Evolutionary conservation across 345 rosid genomes (phyloP).

Genomic region (Syzygium jambos): DNA sequence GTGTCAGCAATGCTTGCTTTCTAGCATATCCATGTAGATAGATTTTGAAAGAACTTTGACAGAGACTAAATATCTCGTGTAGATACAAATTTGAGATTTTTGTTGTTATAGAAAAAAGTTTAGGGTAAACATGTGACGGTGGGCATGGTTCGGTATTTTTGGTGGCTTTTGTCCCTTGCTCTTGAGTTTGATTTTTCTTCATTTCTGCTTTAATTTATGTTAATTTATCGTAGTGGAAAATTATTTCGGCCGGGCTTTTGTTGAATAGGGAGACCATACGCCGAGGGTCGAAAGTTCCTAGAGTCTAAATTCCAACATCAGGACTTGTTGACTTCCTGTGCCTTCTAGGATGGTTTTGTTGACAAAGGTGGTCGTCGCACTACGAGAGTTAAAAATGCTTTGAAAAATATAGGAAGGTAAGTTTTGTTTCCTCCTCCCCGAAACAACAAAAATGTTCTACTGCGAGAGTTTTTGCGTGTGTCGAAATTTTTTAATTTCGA

Average conservation of each 20-base stretch:
- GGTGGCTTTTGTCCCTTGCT: too few relatives aligned
- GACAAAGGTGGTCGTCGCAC: neutral
- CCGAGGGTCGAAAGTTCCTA: neutral
- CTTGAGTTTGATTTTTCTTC: neutral
- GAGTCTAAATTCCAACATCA: neutral
- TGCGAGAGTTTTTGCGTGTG: neutral
- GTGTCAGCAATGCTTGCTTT: too few relatives aligned
- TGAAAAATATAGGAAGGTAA: neutral
- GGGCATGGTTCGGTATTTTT: too few relatives aligned
- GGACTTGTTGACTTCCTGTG: neutral
- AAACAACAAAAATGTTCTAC: fast-evolving
- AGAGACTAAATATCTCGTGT: too few relatives aligned
- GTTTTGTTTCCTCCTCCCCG: neutral
- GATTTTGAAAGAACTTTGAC: too few relatives aligned
- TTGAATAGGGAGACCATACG: too few relatives aligned
- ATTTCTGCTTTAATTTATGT: neutral
- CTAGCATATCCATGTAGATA: too few relatives aligned
- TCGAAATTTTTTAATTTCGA: neutral
- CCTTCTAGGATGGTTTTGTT: neutral
- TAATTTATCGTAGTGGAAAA: neutral
- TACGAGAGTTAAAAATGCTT: neutral
- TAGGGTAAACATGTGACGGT: too few relatives aligned
- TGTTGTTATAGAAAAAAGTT: too few relatives aligned
- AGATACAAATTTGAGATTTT: too few relatives aligned
- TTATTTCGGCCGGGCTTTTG: neutral